These are phyloP conservation scores for Magnusiomyces ingens DNA, from an alignment of 1,139 yeast genomes.

Conservation along the genomic window DNA sequence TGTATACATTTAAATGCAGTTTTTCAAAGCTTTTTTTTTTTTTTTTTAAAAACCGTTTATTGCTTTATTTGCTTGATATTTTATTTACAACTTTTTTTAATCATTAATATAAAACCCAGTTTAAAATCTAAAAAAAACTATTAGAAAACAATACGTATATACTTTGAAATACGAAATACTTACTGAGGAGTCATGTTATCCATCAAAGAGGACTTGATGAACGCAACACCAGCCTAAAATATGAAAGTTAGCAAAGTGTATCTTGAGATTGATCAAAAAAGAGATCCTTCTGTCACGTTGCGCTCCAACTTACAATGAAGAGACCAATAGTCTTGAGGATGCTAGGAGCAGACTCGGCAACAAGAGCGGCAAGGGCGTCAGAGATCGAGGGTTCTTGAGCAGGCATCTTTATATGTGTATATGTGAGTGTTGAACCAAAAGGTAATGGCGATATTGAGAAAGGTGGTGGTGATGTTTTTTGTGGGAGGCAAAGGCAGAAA, in stretches of 20 bases:
- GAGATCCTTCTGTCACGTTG: not conserved
- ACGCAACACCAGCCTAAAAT: conserved; percentile 32
- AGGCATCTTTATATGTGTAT: too few species aligned
- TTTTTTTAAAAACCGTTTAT: not conserved
- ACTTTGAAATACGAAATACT: conserved; percentile 14
- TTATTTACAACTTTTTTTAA: not conserved
- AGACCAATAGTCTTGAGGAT: conserved; percentile 15
- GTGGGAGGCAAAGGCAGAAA: too few species aligned
- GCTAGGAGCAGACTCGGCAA: conserved; percentile 11
- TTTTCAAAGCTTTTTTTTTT: not conserved
- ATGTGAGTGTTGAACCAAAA: not conserved
- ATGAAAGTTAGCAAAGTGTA: not conserved
- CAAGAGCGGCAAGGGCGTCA: conserved; percentile 14
- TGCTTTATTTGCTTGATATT: not conserved
- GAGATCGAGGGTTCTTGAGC: conserved; percentile 12
- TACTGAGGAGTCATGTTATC: conserved; percentile 38
- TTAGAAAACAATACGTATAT: not conserved
- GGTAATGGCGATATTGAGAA: not conserved
- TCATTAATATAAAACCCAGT: not conserved
- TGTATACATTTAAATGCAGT: not conserved
- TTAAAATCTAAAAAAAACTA: not conserved
- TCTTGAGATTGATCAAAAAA: not conserved
- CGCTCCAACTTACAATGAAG: conserved; percentile 8
- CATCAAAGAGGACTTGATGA: conserved; percentile 36
- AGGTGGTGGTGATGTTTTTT: not conserved